Evolutionary conservation across 352 stramenopile species (phyloP).

Genomic region (Phytophthora brassicae): DNA sequence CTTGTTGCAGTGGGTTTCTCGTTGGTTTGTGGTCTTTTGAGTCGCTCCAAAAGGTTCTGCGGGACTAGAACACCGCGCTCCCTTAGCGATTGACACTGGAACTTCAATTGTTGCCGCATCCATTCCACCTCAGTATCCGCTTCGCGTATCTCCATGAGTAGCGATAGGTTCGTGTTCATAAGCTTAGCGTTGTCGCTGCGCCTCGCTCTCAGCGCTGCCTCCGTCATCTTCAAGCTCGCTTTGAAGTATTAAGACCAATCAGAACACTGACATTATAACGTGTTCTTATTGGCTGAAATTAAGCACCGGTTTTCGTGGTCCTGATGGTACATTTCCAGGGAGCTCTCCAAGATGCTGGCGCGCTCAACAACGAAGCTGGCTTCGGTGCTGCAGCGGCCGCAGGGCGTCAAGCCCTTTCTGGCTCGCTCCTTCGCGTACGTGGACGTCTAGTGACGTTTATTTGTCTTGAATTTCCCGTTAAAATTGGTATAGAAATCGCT

Average conservation of each 20-base stretch:
- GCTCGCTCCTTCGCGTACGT: constrained; percentile 71
- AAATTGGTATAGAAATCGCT: constrained; percentile 6
- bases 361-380: constrained; percentile 33
- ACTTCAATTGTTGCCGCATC: constrained; percentile 30
- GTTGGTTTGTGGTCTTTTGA: constrained; percentile 15
- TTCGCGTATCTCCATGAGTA: constrained; percentile 58
- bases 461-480: not conserved
- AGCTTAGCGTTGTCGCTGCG: constrained; percentile 49
- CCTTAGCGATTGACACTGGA: constrained; percentile 32
- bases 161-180: constrained; percentile 55
- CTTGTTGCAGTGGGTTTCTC: constrained; percentile 4
- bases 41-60: constrained; percentile 31
- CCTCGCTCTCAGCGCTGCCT: constrained; percentile 30
- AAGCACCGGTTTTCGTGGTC: constrained; percentile 20
- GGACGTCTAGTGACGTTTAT: too few species aligned
- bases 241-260: not conserved
- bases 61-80: constrained; percentile 31
- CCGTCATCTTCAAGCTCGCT: constrained; percentile 10
- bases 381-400: constrained; percentile 39
- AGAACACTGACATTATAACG: not conserved
- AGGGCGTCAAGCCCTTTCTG: constrained; percentile 45
- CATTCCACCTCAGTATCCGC: constrained; percentile 40
- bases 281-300: constrained; percentile 15
- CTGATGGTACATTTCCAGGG: constrained; percentile 20
- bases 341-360: constrained; percentile 38